Base-by-base conservation (phyloP, 2,329 filamentous ascomycete species). In the Aspergillus bombycis region DNA sequence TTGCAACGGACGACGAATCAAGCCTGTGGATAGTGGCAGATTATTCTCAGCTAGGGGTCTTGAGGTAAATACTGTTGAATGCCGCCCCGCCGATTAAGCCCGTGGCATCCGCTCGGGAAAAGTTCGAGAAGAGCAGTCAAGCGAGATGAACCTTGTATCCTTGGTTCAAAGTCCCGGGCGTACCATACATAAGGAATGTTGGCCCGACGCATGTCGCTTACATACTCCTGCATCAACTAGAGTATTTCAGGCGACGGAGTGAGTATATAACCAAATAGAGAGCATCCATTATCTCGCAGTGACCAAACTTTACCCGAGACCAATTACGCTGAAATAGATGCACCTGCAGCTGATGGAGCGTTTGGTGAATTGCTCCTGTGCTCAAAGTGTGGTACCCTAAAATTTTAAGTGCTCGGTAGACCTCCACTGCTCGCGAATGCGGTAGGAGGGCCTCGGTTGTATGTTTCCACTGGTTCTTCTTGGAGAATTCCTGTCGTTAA, bases 371-470 rank as follows among this genome's bases (percentile, higher is more conserved):
- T 54, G 11, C n/a, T n/a, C 11, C 21, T 36, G 30, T 54, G 30
- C 4, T 54, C 11, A 54, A 16, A 2, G 16, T 54, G 21, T 16
- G 52, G 32, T 55, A 41, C 52, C 52, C 52, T 55, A 55, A 55
- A 36, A 28, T 36, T 55, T 52, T 55, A 36, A 55, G 52, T 55
- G 26, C n/a, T 38, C n/a, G 52, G 52, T 55, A 55, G 32, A 4
- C 12, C 52, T 55, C 52, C 52, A 55, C 52, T 55, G 14, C n/a
- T 36, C 52, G 19, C 52, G 21, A 55, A 55, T 55, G n/a, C n/a
- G 52, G 34, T 38, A 38, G 32, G 52, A 55, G 52, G 52, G 52
- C 52, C 9, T 55, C 52, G 21, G 52, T 12, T 55, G 34, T 38
- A 21, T 38, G 32, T 19, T 36, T 38, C 52, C 32, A 38, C n/a